Evolutionary conservation across 2,329 filamentous ascomycete genomes (phyloP), one percentile per base, ranked within the genome.

Genomic region (Trichoderma sp.): DNA sequence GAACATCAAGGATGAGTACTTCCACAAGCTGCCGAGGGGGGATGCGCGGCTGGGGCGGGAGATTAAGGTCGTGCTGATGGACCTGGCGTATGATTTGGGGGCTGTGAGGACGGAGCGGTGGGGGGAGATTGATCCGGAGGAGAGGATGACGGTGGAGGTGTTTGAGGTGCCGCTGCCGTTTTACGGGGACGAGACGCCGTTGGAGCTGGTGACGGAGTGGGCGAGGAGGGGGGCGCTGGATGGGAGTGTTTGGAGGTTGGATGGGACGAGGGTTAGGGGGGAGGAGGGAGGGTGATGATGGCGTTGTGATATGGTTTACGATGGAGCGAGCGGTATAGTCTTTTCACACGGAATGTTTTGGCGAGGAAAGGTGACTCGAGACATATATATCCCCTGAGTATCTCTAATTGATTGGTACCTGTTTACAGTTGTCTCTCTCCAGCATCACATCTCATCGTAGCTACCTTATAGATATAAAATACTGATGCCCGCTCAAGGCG

Each of bases 1-100:
- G 55, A 79, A 78, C 66, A 72, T 78, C 71, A 82, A 82, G 70
- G 72, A 75, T 1, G 74, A 78, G 68, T 81, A 79, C 69, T 79
- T 78, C 59, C 73, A 74, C 64, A 76, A 70, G 57, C 68, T 74
- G 55, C 74, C 70, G 64, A 71, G 68, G 50, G 72, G 71, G 24
- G 71, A 71, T 55, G 66, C 63, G 55, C 70, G 71, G 52, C 69
- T 76, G 62, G 65, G 69, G 51, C 48, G 73, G 52, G 65, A 72
- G 28, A 72, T 74, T 50, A 73, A 70, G 67, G 68, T 79, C 24
- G 68, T 76, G 67, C 68, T 79, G 45, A 68, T 77, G 66, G 74
- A 76, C 52, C 70, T 69, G 15, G 71, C 68, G 30, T 70, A 66
- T 51, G 66, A 69, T 56, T 70, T 74, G 52, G 66, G 65, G 21